Percentiles rank a stretch among this genome's conserved stretches.
Evolutionary conservation across 2,329 filamentous ascomycete genomes (phyloP).

Genomic region (Aspergillus sp.): DNA sequence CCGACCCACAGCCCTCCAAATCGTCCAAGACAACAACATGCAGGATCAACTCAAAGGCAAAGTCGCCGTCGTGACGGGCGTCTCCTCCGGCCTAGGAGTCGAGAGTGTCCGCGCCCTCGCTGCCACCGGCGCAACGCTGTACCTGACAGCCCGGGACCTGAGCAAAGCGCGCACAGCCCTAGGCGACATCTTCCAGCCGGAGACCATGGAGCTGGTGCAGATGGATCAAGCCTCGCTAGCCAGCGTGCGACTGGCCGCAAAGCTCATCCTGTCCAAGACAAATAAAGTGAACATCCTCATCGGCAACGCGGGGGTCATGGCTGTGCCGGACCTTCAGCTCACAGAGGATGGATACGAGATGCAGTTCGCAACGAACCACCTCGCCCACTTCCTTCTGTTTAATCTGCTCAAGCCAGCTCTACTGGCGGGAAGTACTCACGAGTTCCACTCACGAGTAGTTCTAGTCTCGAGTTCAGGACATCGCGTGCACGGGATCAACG

Average conservation of each 20-base stretch:
- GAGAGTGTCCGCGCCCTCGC: slow-evolving; percentile 49
- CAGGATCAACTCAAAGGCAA: slow-evolving; percentile 20
- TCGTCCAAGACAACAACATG: slow-evolving; percentile 26
- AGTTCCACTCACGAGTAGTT: slow-evolving; percentile 52
- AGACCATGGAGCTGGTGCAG: slow-evolving; percentile 21
- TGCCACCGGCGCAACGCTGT: slow-evolving; percentile 37
- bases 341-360: slow-evolving; percentile 48
- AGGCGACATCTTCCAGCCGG: slow-evolving; percentile 23
- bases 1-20: slow-evolving; percentile 41
- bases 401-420: slow-evolving; percentile 46
- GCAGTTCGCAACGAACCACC: slow-evolving; percentile 57
- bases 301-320: slow-evolving; percentile 51
- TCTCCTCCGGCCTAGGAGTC: slow-evolving; percentile 44
- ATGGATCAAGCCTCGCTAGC: slow-evolving; percentile 17
- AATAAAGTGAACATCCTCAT: slow-evolving; percentile 35
- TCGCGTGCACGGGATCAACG: slow-evolving; percentile 30
- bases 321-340: slow-evolving; percentile 27
- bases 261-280: slow-evolving; percentile 13
- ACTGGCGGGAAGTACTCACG: slow-evolving; percentile 27
- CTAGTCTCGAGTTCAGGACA: slow-evolving; percentile 50
- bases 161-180: slow-evolving; percentile 36
- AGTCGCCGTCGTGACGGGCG: slow-evolving; percentile 18
- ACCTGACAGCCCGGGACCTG: slow-evolving; percentile 39
- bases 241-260: slow-evolving; percentile 18
- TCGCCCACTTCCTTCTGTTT: slow-evolving; percentile 55